phyloP scores from a whole-genome alignment of 2,329 filamentous ascomycete species.

The Alternaria gaisen region DNA sequence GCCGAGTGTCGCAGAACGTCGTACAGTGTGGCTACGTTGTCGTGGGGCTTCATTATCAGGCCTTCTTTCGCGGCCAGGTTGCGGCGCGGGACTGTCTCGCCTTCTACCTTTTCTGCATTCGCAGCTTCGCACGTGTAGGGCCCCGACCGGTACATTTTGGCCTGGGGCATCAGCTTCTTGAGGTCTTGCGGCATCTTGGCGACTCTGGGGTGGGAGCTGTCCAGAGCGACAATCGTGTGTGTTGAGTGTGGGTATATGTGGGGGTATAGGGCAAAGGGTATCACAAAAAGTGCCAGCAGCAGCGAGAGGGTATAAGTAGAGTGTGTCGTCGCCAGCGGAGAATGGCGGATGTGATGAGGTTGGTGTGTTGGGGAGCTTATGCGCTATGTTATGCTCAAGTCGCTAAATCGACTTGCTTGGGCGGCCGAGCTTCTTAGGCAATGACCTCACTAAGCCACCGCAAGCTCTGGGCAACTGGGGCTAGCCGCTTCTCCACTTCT shows the following conservation, averaged over 20 bases:
- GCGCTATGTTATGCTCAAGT: slow-evolving; percentile 17
- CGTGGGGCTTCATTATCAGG: slow-evolving; percentile 70
- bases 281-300: slow-evolving; percentile 25
- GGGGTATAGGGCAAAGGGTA: slow-evolving; percentile 26
- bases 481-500: slow-evolving; percentile 14
- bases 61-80: slow-evolving; percentile 75
- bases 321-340: slow-evolving; percentile 35
- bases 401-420: slow-evolving; percentile 19
- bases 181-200: slow-evolving; percentile 53
- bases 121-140: slow-evolving; percentile 79
- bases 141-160: slow-evolving; percentile 65
- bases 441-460: slow-evolving; percentile 32
- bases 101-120: slow-evolving; percentile 72
- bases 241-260: slow-evolving; percentile 18
- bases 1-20: slow-evolving; percentile 79
- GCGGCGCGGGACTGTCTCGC: slow-evolving; percentile 85
- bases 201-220: slow-evolving; percentile 18
- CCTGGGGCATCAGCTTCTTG: slow-evolving; percentile 59
- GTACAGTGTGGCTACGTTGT: slow-evolving; percentile 78
- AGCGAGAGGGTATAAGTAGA: slow-evolving; percentile 20
- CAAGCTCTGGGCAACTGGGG: slow-evolving; percentile 8
- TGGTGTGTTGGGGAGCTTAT: slow-evolving; percentile 18
- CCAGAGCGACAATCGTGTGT: slow-evolving; percentile 14
- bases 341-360: slow-evolving; percentile 23
- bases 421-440: slow-evolving; percentile 25